Evolutionary conservation across 805 yeast genomes (phyloP), one percentile per base, ranked within the genome.

Genomic region (Candida ponderosae): DNA sequence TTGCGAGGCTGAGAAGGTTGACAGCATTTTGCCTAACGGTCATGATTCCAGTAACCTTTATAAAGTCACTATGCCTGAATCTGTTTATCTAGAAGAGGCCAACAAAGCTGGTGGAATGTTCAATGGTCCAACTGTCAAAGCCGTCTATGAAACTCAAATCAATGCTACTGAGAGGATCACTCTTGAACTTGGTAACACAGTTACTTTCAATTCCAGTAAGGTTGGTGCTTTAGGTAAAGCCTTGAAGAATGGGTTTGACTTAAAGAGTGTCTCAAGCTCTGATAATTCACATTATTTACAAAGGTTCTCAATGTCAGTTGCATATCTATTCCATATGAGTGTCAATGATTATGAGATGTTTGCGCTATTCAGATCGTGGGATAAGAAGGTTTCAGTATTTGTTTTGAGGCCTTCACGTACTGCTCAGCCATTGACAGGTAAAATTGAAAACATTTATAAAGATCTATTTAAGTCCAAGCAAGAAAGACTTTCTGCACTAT

Each of bases 181-280:
- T 32, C 72, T 93, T 45, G 81, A 81, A 24, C 62, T 93, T 15
- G 97, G 98, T 4, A 67, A 79, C 18, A 67, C 76, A 14, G 82
- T 89, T 17, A 68, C 68, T 14, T 81, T 89, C 44, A 85, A 78
- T 44, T 80, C 81, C 32, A 64, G 76, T 1, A 68, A 72, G 38
- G 73, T 85, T n/a, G 96, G 97, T 8, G 77, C 88, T 0, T 63
- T 94, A 9, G 95, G 97, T 7, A 75, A 72, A 49, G 95, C 96
- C 21, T 62, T 93, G 40, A 88, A 85, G 47, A 71, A 73, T 40
- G 98, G 98, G 1, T 94, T 94, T 57, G 76, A 81, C 13, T 52
- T 73, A 39, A 74, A 74, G 35, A 78, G 79, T 55, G 57, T 76
- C 27, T 62, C 63, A 21, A 53, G 60, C 37, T 60, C 70, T 6